These are phyloP conservation scores for Pseudogymnoascus sp. DNA, from an alignment of 2,329 filamentous ascomycete genomes.

Conservation along the genomic window DNA sequence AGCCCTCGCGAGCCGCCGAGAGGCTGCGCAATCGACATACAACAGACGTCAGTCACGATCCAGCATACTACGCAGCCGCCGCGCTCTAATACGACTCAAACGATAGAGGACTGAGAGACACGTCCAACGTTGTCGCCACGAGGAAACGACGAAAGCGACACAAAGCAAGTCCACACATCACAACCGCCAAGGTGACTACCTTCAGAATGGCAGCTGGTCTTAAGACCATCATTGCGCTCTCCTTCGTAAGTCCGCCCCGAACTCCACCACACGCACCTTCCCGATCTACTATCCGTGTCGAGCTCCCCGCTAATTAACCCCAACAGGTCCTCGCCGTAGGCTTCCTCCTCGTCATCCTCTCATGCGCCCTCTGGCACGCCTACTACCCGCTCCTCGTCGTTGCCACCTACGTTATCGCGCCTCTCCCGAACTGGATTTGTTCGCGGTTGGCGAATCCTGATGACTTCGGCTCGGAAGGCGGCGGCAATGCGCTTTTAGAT, in stretches of 20 bases:
- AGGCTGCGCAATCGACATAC: constrained; percentile 9
- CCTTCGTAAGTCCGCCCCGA: constrained; percentile 60
- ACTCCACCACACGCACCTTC: neutral
- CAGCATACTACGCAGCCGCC: neutral
- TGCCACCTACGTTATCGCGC: constrained; percentile 87
- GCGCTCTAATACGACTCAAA: neutral
- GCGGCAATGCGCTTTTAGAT: constrained; percentile 78
- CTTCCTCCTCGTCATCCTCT: constrained; percentile 97
- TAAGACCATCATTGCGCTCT: constrained; percentile 98
- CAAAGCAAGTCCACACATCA: neutral
- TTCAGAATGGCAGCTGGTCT: constrained; percentile 68
- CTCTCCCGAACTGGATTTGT: constrained; percentile 95
- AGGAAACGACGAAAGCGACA: constrained; percentile 1
- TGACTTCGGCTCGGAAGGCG: constrained; percentile 84
- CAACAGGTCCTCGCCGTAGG: constrained; percentile 82
- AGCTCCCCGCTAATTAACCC: constrained; percentile 12
- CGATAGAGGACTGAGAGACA: neutral
- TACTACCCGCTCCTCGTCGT: constrained; percentile 95
- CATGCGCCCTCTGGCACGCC: constrained; percentile 87
- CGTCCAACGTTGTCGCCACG: neutral
- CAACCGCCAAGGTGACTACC: constrained; percentile 17
- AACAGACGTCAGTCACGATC: constrained; percentile 6
- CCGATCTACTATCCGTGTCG: neutral
- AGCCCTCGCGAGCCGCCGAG: constrained; percentile 3
- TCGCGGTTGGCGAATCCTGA: constrained; percentile 80